These are phyloP conservation scores for Colletotrichum magnum DNA, from an alignment of 2,329 filamentous ascomycete species.

Conservation along the genomic window DNA sequence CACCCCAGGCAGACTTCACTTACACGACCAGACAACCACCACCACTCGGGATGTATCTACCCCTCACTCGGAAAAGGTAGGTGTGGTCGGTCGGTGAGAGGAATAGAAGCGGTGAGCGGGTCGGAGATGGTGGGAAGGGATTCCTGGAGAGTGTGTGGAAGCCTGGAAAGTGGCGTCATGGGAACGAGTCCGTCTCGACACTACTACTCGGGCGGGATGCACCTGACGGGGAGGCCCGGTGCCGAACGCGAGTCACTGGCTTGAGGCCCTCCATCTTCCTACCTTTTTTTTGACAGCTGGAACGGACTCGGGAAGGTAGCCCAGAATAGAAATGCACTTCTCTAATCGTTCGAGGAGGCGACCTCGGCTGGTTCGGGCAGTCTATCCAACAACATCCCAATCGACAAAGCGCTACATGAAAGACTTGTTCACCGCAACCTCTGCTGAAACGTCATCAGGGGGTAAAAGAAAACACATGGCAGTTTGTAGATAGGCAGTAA, in stretches of 20 bases:
- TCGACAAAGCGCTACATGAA: neutral
- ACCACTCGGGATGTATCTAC: neutral
- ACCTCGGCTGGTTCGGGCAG: neutral
- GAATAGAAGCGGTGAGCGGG: neutral
- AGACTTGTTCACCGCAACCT: neutral
- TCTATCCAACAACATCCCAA: conserved; percentile 9
- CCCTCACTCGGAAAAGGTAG: neutral
- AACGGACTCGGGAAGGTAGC: neutral
- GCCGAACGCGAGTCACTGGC: conserved; percentile 13
- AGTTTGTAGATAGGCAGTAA: neutral
- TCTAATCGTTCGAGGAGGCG: neutral
- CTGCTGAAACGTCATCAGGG: neutral
- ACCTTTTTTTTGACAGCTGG: neutral
- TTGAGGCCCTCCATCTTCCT: neutral
- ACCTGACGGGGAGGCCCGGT: conserved; percentile 27
- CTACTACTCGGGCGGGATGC: neutral
- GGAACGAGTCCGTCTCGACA: conserved; percentile 21
- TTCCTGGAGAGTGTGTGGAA: conserved; percentile 13
- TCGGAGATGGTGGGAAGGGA: neutral
- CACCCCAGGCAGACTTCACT: too few species aligned
- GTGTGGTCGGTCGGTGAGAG: conserved; percentile 5
- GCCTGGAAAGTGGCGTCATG: conserved; percentile 24
- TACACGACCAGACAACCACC: neutral
- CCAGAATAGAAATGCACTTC: neutral
- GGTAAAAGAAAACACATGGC: too few species aligned